phyloP scores from a whole-genome alignment of 2,329 filamentous ascomycete species.

The Stagonosporopsis rhizophila region DNA sequence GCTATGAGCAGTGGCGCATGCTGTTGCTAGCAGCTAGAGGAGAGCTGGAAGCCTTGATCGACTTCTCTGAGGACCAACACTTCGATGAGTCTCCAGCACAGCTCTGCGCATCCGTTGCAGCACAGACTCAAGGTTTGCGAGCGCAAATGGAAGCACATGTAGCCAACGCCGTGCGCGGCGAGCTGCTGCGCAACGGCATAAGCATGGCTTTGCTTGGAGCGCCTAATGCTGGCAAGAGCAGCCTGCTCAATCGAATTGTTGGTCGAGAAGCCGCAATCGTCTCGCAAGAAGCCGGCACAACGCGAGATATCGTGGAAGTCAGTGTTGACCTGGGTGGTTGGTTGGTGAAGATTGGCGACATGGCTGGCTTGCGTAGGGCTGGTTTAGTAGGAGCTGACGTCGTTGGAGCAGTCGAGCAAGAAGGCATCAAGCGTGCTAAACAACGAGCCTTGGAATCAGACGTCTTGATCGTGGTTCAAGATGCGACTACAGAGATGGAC shows the following conservation, averaged over 20 bases:
- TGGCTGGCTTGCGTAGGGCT: conserved; percentile 78
- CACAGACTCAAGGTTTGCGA: conserved; percentile 68
- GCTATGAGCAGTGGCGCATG: conserved; percentile 84
- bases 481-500: conserved; percentile 74
- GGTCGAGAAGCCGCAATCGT: conserved; percentile 95
- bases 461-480: conserved; percentile 75
- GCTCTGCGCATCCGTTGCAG: conserved; percentile 72
- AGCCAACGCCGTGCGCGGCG: conserved; percentile 78
- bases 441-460: conserved; percentile 83
- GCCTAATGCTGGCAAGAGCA: conserved; percentile 95
- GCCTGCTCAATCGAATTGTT: conserved; percentile 86
- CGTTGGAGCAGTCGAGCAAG: conserved; percentile 80
- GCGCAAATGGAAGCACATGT: conserved; percentile 72
- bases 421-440: conserved; percentile 88
- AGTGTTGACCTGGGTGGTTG: conserved; percentile 88
- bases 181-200: conserved; percentile 85
- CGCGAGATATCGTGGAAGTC: conserved; percentile 90
- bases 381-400: conserved; percentile 36
- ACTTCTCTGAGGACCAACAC: conserved; percentile 97
- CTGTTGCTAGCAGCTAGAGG: conserved; percentile 81
- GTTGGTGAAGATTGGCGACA: conserved; percentile 93
- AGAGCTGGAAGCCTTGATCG: conserved; percentile 93
- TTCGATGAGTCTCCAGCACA: conserved; percentile 85
- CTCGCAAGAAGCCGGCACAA: conserved; percentile 90
- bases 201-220: conserved; percentile 85